Conservation (phyloP, 2,329 filamentous ascomycete species). For the Aspergillus spinulosporus region DNA sequence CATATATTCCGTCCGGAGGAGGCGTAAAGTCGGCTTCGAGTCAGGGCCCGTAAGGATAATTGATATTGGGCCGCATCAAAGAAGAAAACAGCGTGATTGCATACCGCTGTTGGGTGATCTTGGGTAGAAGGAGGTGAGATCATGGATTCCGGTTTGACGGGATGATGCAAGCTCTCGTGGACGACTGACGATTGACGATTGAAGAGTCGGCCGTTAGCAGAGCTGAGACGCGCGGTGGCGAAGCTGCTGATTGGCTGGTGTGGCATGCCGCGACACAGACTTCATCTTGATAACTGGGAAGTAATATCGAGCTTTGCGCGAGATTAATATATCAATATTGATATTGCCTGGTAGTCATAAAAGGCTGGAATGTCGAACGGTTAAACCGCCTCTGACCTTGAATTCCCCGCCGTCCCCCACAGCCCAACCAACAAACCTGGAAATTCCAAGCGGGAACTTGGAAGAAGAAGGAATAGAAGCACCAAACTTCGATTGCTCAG, state of each 20-base stretch:
- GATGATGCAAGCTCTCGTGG: conserved; percentile 6
- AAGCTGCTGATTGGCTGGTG: conserved; percentile 9
- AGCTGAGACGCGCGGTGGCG: conserved; percentile 7
- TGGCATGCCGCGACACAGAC: conserved; percentile 7
- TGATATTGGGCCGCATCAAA: conserved; percentile 1
- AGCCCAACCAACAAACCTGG: conserved; percentile 1
- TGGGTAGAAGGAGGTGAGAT: conserved; percentile 1
- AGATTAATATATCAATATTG: conserved; percentile 9
- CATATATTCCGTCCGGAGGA: neutral
- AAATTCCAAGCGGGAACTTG: neutral
- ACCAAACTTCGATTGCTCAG: neutral
- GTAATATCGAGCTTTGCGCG: neutral
- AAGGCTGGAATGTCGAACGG: neutral
- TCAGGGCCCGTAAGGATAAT: too few relatives aligned
- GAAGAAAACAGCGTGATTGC: conserved; percentile 2
- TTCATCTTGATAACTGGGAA: neutral
- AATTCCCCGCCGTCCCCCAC: conserved; percentile 11
- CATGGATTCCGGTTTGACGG: neutral
- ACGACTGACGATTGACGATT: neutral
- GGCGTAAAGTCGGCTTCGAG: neutral
- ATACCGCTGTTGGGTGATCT: neutral
- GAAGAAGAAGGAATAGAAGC: neutral
- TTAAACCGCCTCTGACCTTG: neutral
- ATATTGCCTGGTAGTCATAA: conserved; percentile 2
- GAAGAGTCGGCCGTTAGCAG: conserved; percentile 3